Conservation (phyloP, 1,284 basidiomycete species). For the Blastosporella zonata region DNA sequence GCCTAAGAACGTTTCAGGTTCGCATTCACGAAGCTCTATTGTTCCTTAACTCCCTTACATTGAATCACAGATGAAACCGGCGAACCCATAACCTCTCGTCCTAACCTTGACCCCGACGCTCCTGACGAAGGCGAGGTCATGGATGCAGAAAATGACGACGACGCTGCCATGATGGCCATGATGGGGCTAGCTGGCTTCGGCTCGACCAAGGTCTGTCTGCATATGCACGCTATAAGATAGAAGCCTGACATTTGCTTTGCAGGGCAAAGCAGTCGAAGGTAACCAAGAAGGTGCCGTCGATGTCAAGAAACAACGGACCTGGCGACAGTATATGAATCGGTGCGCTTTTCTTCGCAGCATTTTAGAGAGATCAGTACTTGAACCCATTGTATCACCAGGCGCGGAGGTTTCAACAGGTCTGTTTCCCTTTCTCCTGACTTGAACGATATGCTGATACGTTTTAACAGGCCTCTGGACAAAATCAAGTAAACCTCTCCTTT, state of each 20-base stretch:
- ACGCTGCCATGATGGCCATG: slow-evolving; percentile 82
- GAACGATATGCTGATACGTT: background rate
- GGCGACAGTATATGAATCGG: slow-evolving; percentile 97
- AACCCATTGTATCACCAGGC: slow-evolving; percentile 38
- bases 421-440: slow-evolving; percentile 10
- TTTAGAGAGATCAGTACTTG: background rate
- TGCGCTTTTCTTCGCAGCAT: slow-evolving; percentile 27
- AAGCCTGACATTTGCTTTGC: slow-evolving; percentile 1
- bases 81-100: slow-evolving; percentile 20
- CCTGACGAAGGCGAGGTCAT: slow-evolving; percentile 58
- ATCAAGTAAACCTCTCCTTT: slow-evolving; percentile 41
- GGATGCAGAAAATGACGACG: slow-evolving; percentile 68
- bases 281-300: slow-evolving; percentile 77
- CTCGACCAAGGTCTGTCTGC: slow-evolving; percentile 73
- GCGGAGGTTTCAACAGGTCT: slow-evolving; percentile 91
- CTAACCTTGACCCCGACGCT: slow-evolving; percentile 40
- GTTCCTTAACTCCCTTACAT: background rate
- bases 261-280: slow-evolving; percentile 79
- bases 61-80: background rate
- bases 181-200: slow-evolving; percentile 92
- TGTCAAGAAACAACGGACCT: slow-evolving; percentile 88
- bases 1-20: slow-evolving; percentile 12
- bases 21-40: background rate
- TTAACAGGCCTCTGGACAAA: slow-evolving; percentile 51
- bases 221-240: background rate